Evolutionary conservation across 176 grass and related monocot species (phyloP).

Genomic region (Zea mays): DNA sequence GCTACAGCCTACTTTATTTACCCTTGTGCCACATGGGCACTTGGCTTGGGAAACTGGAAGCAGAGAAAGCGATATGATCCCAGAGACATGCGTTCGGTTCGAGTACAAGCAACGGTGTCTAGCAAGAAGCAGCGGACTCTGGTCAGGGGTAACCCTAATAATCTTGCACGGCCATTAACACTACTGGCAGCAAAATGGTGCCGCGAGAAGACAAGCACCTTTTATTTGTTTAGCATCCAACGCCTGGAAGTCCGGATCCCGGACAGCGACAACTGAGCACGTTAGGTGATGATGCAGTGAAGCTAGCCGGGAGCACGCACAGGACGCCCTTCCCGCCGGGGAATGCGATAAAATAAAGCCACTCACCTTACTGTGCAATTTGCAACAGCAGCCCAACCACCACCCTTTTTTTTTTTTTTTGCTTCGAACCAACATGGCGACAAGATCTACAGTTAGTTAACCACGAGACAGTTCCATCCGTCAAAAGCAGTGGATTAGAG

Average conservation of each 20-base stretch:
- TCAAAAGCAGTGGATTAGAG: slow-evolving; percentile 12
- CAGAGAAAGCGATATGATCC: no score
- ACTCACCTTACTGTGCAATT: slow-evolving; percentile 24
- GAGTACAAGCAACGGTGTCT: not conserved
- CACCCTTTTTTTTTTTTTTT: not conserved
- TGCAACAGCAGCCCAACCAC: slow-evolving; percentile 18
- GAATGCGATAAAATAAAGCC: slow-evolving; percentile 37
- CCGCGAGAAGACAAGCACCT: not conserved
- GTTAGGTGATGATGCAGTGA: not conserved
- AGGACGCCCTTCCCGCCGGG: slow-evolving; percentile 16
- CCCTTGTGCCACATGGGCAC: not conserved
- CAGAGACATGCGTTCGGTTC: no score
- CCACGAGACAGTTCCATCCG: not conserved
- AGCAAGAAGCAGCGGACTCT: not conserved
- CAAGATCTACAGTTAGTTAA: slow-evolving; percentile 22
- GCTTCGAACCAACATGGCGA: slow-evolving; percentile 20
- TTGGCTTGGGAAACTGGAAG: no score
- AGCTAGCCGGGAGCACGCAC: not conserved
- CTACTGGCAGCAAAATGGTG: not conserved
- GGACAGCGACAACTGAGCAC: slow-evolving; percentile 14
- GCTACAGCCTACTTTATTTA: no score
- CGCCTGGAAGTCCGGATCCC: not conserved
- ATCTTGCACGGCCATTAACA: not conserved
- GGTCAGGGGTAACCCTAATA: not conserved
- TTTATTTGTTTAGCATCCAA: not conserved